Base-by-base conservation (phyloP, 768 basidiomycete species). In the Termitomyces sp. region DNA sequence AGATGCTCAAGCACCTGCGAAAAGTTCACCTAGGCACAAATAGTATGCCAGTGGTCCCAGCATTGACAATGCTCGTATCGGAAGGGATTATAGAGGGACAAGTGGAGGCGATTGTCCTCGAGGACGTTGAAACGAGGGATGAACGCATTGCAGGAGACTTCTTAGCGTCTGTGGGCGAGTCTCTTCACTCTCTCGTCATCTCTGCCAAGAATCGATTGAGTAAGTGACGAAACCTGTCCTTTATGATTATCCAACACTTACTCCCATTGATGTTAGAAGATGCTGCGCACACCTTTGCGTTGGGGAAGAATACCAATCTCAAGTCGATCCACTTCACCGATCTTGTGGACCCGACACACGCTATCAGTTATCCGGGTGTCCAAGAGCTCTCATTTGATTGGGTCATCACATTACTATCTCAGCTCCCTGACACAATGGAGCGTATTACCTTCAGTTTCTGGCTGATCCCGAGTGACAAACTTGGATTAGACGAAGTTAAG, bases 281-380 rank as follows among this genome's bases (percentile, higher is more conserved):
- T n/a, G 53, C 14, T 3, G 17, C 5, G 12, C 28, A n/a, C 23
- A 35, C 46, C 11, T 50, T 61, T 14, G 45, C 42, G 8, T 32
- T 56, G 27, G 19, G 32, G 16, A 47, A 51, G 25, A 61, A 61
- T 52, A 32, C 16, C 23, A 44, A 45, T 32, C 19, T 61, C 2
- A 48, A 42, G 12, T 43, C 55, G 3, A 34, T 59, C 19, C 58
- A 59, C 42, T 61, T 61, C 34, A n/a, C 47, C 12, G 49, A 61
- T 32, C 61, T 61, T 5, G 58, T 61, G 14, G 61, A 61, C 40
- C 58, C 61, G 12, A 49, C 8, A 5, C 52, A 61, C 23, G 27
- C 55, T 4, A 14, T 27, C 19, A 10, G 8, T 11, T 19, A 37
- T 41, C 45, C 11, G 35, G 11, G 23, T 17, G 17, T 16, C 9